Evolutionary conservation across 2,329 filamentous ascomycete genomes (phyloP), one percentile per base, ranked within the genome.

Genomic region (Calycina herbarum): DNA sequence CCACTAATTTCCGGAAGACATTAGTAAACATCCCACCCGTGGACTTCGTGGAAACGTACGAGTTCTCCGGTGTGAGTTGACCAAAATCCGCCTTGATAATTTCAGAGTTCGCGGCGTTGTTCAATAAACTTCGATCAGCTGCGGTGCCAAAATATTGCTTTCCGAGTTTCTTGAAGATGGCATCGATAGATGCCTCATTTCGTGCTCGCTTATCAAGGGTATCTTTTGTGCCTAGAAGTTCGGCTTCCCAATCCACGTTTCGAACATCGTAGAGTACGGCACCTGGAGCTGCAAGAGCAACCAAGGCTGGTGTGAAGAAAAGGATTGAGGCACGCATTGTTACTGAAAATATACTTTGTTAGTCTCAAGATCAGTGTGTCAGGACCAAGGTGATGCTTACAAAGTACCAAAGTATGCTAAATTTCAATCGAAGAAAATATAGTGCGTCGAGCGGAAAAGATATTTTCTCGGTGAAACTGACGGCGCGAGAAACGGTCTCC

Each of bases 61-160:
- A 85, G 80, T 91, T 90, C 79, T 90, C 88, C 2, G 84, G 82
- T 0, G 87, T 90, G 31, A 90, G 79, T 75, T 87, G 84, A 15
- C 87, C 87, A 68, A 89, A 90, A 75, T 88, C 79, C 62, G 79
- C 78, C 68, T 82, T 81, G 73, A 88, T 81, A 66, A 81, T 80
- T 17, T 80, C 80, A 63, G 82, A 84, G 69, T 82, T 79, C 64
- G 78, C 79, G 10, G 78, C 74, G 13, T 78, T 74, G 56, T 74
- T 78, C 5, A 90, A 81, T 6, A 79, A 81, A 69, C 78, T 78
- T 72, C 83, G 79, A 72, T 89, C 87, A 1, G 82, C 79, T 65
- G 78, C 80, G 7, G 82, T 82, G 67, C 88, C 89, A 63, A 83
- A 85, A 78, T 90, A 91, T 67, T 83, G 79, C 78, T 89, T 90